A percentile compares a stretch with the other conserved stretches of the same genome.
Evolutionary conservation across 257 asterid genomes (phyloP).

Genomic region (Solanum appendiculatum): DNA sequence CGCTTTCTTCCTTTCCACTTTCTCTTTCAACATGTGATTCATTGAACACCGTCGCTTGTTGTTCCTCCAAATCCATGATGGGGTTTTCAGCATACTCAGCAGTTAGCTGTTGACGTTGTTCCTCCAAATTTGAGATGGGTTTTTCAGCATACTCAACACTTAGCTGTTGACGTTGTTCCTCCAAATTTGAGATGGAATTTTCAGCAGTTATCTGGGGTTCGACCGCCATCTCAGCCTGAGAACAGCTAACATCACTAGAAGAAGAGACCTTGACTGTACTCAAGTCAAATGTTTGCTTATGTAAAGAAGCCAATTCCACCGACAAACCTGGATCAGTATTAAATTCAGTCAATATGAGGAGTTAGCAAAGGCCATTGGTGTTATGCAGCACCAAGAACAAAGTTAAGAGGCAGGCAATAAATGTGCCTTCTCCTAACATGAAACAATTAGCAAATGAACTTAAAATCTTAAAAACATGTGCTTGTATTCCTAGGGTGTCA

Average conservation of each 20-base stretch:
- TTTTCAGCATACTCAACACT: slow-evolving; percentile 29
- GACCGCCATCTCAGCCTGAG: slow-evolving; percentile 18
- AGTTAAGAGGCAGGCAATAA: not conserved
- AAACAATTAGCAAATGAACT: not conserved
- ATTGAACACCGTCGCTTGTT: slow-evolving; percentile 9
- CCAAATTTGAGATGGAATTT: slow-evolving; percentile 5
- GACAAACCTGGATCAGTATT: slow-evolving; percentile 45
- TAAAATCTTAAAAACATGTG: not conserved
- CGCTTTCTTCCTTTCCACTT: slow-evolving; percentile 9
- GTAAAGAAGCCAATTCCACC: slow-evolving; percentile 46
- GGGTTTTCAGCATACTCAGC: slow-evolving; percentile 29
- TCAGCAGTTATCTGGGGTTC: slow-evolving; percentile 22
- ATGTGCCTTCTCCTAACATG: not conserved
- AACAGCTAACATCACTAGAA: slow-evolving; percentile 22
- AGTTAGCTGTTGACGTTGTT: slow-evolving; percentile 12
- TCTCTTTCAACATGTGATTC: slow-evolving; percentile 9
- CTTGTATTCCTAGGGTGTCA: not conserved
- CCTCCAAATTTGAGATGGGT: not conserved
- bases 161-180: slow-evolving; percentile 5
- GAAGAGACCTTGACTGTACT: slow-evolving; percentile 33
- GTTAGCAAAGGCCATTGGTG: not conserved
- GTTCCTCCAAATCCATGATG: slow-evolving; percentile 5
- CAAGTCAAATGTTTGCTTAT: slow-evolving; percentile 46
- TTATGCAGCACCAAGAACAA: not conserved
- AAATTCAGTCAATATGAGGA: not conserved